Percentiles rank a stretch among this genome's conserved stretches.
Evolutionary conservation across 2,329 filamentous ascomycete species (phyloP).

Genomic region (Stachybotrys chartarum): DNA sequence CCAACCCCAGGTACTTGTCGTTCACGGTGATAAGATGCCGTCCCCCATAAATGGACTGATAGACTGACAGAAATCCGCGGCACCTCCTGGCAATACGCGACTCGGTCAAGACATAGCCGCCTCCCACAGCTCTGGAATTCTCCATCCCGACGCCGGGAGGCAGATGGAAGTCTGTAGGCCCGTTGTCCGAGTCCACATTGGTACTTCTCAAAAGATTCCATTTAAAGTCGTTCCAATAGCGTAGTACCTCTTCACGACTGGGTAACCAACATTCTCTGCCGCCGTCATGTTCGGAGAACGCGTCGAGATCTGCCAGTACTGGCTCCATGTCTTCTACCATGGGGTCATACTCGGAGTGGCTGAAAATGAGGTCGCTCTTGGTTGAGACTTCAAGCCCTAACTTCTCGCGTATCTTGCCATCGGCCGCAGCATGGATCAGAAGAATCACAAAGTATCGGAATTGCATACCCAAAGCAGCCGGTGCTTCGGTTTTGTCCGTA

Average conservation of each 20-base stretch:
- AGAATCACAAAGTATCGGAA: conserved; percentile 13
- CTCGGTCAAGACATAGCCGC: conserved; percentile 6
- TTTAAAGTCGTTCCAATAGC: conserved; percentile 11
- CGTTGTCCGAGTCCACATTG: conserved; percentile 5
- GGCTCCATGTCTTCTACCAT: conserved; percentile 10
- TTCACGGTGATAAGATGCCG: conserved; percentile 13
- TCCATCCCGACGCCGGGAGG: conserved; percentile 8
- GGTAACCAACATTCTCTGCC: conserved; percentile 9
- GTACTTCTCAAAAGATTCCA: conserved; percentile 11
- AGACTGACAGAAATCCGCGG: conserved; percentile 10
- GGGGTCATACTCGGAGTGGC: conserved; percentile 9
- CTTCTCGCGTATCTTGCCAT: conserved; percentile 22
- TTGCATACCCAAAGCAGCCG: conserved; percentile 10
- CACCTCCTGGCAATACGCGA: conserved; percentile 11
- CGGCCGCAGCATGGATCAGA: conserved; percentile 22
- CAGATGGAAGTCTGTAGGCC: conserved; percentile 10
- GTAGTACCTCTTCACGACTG: conserved; percentile 9
- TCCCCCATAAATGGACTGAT: conserved; percentile 10
- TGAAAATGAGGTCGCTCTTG: conserved; percentile 4
- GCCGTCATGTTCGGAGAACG: conserved; percentile 9
- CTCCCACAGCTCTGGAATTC: conserved; percentile 10
- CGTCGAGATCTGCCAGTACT: conserved; percentile 11
- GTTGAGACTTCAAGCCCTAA: conserved; percentile 14
- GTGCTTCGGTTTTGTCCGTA: conserved; percentile 7
- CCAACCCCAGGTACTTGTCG: conserved; percentile 10